Percentiles rank a stretch among this genome's conserved stretches.
Evolutionary conservation across 2,329 filamentous ascomycete genomes (phyloP).

Genomic region (Talaromyces sp.): DNA sequence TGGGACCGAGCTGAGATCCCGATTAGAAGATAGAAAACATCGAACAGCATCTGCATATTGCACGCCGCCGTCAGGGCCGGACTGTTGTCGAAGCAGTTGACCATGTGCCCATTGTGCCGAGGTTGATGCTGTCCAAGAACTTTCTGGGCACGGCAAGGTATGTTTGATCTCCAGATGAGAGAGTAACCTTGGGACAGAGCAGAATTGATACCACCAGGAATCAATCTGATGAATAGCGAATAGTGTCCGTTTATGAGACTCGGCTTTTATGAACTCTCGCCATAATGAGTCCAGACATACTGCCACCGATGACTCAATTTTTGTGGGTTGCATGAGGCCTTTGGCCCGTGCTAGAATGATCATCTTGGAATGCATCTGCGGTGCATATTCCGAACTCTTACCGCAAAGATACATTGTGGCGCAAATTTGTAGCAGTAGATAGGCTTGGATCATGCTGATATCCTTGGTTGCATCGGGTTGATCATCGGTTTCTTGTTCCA

Average conservation of each 20-base stretch:
- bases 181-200: slow-evolving; percentile 49
- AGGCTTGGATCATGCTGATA: slow-evolving; percentile 38
- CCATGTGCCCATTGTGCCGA: slow-evolving; percentile 41
- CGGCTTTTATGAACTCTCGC: slow-evolving; percentile 38
- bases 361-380: slow-evolving; percentile 44
- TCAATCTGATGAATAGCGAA: slow-evolving; percentile 48
- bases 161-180: slow-evolving; percentile 49
- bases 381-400: slow-evolving; percentile 34
- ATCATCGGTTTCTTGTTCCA: slow-evolving; percentile 23
- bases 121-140: slow-evolving; percentile 43
- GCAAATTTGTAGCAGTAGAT: slow-evolving; percentile 43
- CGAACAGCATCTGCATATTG: slow-evolving; percentile 42
- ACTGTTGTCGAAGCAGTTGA: slow-evolving; percentile 36
- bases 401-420: slow-evolving; percentile 48
- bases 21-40: slow-evolving; percentile 36
- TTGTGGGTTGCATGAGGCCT: slow-evolving; percentile 38
- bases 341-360: slow-evolving; percentile 40
- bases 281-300: slow-evolving; percentile 42
- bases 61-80: slow-evolving; percentile 28
- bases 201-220: slow-evolving; percentile 46
- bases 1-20: slow-evolving; percentile 30
- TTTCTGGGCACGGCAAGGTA: slow-evolving; percentile 42
- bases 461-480: slow-evolving; percentile 21
- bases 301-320: slow-evolving; percentile 22
- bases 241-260: slow-evolving; percentile 45